Conservation (phyloP, 768 basidiomycete species). For the Floccularia luteovirens region DNA sequence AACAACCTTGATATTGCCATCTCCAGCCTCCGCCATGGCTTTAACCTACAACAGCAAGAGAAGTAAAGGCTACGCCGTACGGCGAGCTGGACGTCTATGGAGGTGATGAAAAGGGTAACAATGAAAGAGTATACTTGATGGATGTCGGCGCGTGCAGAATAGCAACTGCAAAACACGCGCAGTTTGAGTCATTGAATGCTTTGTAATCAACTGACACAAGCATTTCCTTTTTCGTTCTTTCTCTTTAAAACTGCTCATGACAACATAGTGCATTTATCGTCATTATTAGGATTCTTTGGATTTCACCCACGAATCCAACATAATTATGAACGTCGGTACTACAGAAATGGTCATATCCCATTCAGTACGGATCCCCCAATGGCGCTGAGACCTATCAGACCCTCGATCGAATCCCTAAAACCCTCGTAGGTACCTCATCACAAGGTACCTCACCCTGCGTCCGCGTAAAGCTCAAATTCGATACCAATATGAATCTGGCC, state of each 20-base stretch:
- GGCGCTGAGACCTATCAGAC: not conserved
- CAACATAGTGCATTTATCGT: not conserved
- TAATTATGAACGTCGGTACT: not conserved
- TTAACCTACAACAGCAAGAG: not conserved
- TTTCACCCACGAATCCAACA: not conserved
- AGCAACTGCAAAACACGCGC: too few relatives aligned
- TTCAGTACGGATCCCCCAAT: not conserved
- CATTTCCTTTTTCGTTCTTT: not conserved
- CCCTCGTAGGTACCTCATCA: too few relatives aligned
- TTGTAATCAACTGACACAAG: too few relatives aligned
- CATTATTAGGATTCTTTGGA: not conserved
- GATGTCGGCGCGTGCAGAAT: too few relatives aligned
- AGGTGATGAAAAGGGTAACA: too few relatives aligned
- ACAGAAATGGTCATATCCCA: not conserved
- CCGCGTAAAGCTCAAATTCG: too few relatives aligned
- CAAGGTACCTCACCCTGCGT: too few relatives aligned
- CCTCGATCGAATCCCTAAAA: too few relatives aligned
- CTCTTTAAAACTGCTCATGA: not conserved
- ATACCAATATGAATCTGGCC: too few relatives aligned
- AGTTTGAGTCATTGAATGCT: too few relatives aligned
- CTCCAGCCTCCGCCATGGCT: slow-evolving; percentile 66
- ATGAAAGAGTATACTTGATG: too few relatives aligned
- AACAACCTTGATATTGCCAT: slow-evolving; percentile 89
- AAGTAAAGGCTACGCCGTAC: not conserved
- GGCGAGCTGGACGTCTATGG: not conserved